Conservation (phyloP, 2,329 filamentous ascomycete genomes). For the Hirsutella rhossiliensis region DNA sequence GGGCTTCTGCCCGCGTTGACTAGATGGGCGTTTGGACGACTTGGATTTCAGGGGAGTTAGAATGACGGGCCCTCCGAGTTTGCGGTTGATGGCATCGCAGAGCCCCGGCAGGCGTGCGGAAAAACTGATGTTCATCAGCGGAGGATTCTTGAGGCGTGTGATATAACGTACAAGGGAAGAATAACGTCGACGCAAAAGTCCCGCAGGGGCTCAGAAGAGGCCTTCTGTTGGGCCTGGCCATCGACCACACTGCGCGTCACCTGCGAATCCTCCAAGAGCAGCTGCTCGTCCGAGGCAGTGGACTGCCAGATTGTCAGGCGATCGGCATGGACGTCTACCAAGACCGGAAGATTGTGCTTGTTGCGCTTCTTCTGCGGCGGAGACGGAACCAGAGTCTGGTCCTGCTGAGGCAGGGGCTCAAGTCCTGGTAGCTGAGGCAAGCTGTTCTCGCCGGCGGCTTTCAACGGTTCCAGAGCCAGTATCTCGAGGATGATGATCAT, state of each 20-base stretch:
- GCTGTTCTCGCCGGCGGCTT: constrained; percentile 29
- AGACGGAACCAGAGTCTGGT: constrained; percentile 15
- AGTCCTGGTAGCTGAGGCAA: constrained; percentile 32
- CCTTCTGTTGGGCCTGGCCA: constrained; percentile 24
- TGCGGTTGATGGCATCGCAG: constrained; percentile 59
- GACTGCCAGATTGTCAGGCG: constrained; percentile 78
- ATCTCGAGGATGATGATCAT: constrained; percentile 71
- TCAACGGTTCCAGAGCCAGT: constrained; percentile 51
- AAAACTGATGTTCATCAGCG: constrained; percentile 42
- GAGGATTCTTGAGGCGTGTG: not conserved
- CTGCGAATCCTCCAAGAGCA: constrained; percentile 37
- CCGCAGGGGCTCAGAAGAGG: constrained; percentile 49
- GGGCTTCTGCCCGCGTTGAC: constrained; percentile 34
- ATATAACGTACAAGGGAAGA: constrained; percentile 54
- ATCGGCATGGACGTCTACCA: constrained; percentile 65
- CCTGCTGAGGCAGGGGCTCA: constrained; percentile 8
- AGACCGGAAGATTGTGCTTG: constrained; percentile 50
- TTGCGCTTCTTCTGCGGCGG: constrained; percentile 39
- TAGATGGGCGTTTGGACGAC: constrained; percentile 27
- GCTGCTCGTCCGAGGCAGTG: constrained; percentile 48
- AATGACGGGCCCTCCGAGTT: constrained; percentile 60
- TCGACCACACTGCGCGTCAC: constrained; percentile 16
- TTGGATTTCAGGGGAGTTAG: constrained; percentile 41
- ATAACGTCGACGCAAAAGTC: constrained; percentile 75
- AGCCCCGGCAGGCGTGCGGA: constrained; percentile 61